Percentiles rank a stretch among this genome's conserved stretches.
phyloP scores from a whole-genome alignment of 352 stramenopile genomes.

The Phytopythium mirpurense region DNA sequence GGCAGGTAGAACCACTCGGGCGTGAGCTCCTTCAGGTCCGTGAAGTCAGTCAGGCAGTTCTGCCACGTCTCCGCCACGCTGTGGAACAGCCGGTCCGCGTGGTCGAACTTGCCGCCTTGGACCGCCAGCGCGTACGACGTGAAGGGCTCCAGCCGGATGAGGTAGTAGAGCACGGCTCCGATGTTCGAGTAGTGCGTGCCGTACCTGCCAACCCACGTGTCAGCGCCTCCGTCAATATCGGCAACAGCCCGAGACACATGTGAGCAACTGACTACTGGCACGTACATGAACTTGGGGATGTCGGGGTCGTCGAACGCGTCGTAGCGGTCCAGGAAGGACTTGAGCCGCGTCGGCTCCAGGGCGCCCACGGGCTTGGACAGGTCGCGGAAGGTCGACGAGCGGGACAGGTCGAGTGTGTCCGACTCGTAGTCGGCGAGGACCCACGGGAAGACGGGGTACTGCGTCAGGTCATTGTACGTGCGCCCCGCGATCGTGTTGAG shows the following conservation, averaged over 20 bases:
- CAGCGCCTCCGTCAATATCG: too few relatives aligned
- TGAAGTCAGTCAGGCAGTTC: conserved; percentile 86
- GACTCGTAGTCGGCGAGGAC: conserved; percentile 88
- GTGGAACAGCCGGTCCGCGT: conserved; percentile 91
- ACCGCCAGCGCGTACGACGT: conserved; percentile 92
- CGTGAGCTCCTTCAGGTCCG: conserved; percentile 92
- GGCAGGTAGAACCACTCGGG: conserved; percentile 94
- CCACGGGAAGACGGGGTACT: conserved; percentile 96
- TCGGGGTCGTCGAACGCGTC: conserved; percentile 85
- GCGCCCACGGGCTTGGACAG: conserved; percentile 97
- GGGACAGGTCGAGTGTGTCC: conserved; percentile 49
- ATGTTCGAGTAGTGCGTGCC: conserved; percentile 88
- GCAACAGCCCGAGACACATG: too few relatives aligned
- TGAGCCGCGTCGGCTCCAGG: conserved; percentile 89
- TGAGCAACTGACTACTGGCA: too few relatives aligned
- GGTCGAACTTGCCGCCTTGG: conserved; percentile 95
- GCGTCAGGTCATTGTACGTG: conserved; percentile 90
- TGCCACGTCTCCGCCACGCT: conserved; percentile 87
- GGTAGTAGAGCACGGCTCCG: conserved; percentile 97
- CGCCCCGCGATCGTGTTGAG: conserved; percentile 88
- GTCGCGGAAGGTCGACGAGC: conserved; percentile 90
- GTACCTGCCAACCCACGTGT: conserved; percentile 72
- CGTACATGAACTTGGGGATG: conserved; percentile 86
- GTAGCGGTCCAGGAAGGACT: conserved; percentile 94
- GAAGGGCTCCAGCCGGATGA: conserved; percentile 99